phyloP scores from a whole-genome alignment of 2,329 filamentous ascomycete genomes.

The Cordyceps farinosa region DNA sequence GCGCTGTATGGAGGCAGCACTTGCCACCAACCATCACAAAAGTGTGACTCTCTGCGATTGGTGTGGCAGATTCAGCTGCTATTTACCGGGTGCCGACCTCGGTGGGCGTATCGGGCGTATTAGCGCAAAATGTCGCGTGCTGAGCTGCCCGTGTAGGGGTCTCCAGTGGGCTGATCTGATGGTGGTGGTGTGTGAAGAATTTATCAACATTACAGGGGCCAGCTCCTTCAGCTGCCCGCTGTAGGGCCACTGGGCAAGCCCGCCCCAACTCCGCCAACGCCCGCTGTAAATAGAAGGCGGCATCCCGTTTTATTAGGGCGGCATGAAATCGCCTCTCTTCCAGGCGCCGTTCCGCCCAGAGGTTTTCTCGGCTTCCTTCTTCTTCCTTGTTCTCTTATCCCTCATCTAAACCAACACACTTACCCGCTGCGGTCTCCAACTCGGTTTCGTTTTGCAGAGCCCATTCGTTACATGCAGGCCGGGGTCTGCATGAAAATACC shows the following conservation, averaged over 20 bases:
- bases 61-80: not conserved
- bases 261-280: not conserved
- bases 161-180: not conserved
- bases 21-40: too few species aligned
- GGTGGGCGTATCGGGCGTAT: too few species aligned
- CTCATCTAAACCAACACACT: slow-evolving; percentile 1
- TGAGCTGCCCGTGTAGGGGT: not conserved
- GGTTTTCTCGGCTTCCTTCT: not conserved
- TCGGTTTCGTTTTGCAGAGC: not conserved
- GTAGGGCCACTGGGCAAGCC: not conserved
- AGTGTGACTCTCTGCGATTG: too few species aligned
- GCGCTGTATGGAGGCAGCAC: too few species aligned
- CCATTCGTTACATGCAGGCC: not conserved
- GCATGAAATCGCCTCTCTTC: not conserved
- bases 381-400: not conserved
- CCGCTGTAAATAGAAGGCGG: not conserved
- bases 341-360: not conserved
- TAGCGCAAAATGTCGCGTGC: slow-evolving; percentile 10
- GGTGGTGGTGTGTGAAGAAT: not conserved
- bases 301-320: not conserved
- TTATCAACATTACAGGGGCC: too few species aligned
- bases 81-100: not conserved
- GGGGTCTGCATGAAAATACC: not conserved
- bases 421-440: not conserved
- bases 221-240: too few species aligned